Evolutionary conservation across 1,284 basidiomycete species (phyloP), one percentile per base, ranked within the genome.

Genomic region (Coniferiporia sulphurascens): DNA sequence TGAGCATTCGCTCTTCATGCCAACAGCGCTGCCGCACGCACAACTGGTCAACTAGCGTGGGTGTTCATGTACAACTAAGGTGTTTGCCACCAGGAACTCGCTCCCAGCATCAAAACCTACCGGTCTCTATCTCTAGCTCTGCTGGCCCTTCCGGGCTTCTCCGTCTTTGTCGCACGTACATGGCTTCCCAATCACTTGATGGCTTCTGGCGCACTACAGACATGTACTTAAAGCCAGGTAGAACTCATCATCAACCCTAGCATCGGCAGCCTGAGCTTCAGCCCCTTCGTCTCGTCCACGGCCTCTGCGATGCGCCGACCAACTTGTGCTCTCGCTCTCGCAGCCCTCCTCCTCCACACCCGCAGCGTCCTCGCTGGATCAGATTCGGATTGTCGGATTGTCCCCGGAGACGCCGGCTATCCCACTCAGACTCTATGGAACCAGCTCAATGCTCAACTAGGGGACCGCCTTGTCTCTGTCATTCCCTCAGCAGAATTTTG

Each of bases 401-500:
- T 44, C 10, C 55, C 55, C 3, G 55, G 55, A 38, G 55, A 56
- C 21, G n/a, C 48, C 4, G 55, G 27, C n/a, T 56, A 50, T 35
- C 55, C 55, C 7, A 19, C 55, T 4, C 32, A 35, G 35, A n/a
- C 7, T 7, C 46, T 50, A 56, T 56, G 55, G 55, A 22, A 41
- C 48, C 22, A 49, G 35, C 46, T 56, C 35, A 50, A 32, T 36
- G 9, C 55, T 34, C 45, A 38, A 5, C 17, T 56, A 10, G 22
- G 34, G 9, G 55, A 34, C 10, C 27, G 55, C 4, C 48, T 56
- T 36, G 34, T 56, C 19, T 4, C 27, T 12, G 55, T 56, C n/a
- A 27, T 56, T 21, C 55, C 55, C 19, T 56, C 55, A 9, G 55
- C 55, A 9, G 15, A 56, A 32, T 56, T 56, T 19, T 56, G 55